Conservation (phyloP, 331 rosid species). For the Cydonia oblonga region DNA sequence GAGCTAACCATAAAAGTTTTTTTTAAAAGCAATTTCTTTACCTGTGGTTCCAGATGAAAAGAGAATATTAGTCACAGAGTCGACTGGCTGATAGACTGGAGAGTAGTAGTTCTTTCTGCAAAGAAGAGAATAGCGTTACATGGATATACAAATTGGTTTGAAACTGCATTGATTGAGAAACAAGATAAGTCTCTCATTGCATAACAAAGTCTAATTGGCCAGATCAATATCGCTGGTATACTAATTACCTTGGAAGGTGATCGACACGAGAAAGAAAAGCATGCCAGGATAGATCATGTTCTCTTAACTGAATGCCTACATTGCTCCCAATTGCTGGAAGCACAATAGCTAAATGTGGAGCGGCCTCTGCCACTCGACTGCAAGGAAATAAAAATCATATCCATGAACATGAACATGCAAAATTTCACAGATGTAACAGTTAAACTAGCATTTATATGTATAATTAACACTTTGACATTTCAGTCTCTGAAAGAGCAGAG, state of each 20-base stretch:
- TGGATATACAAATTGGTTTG: background rate
- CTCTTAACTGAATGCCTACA: conserved; percentile 44
- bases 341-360: conserved; percentile 34
- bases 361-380: conserved; percentile 71
- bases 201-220: background rate
- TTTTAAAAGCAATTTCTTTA: conserved; percentile 14
- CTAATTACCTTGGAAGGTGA: conserved; percentile 35
- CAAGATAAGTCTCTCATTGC: background rate
- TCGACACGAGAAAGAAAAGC: conserved; percentile 47
- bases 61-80: conserved; percentile 63
- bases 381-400: background rate
- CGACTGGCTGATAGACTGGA: conserved; percentile 47
- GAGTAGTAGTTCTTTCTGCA: conserved; percentile 49
- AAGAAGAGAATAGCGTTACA: conserved; percentile 5
- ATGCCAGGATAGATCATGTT: conserved; percentile 57
- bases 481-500: background rate
- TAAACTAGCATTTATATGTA: background rate
- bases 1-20: background rate
- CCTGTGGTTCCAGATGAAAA: conserved; percentile 98
- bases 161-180: background rate
- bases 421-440: background rate
- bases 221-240: background rate
- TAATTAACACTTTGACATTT: background rate
- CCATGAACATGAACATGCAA: background rate
- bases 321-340: conserved; percentile 51